These are phyloP conservation scores for Rhodamnia argentea DNA, from an alignment of 345 rosid species.

Conservation along the genomic window DNA sequence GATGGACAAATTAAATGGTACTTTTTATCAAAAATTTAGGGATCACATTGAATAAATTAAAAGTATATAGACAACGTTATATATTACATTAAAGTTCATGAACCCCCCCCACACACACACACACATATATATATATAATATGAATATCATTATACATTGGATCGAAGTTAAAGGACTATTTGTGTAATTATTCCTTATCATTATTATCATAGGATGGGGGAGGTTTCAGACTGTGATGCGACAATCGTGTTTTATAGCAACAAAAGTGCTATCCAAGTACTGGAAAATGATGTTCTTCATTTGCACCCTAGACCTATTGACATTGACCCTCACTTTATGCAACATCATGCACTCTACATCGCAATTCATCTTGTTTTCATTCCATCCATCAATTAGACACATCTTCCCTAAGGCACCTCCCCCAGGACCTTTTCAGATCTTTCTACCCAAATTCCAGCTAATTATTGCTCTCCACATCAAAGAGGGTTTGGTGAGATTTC, in stretches of 20 bases:
- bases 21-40: neutral
- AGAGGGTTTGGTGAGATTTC: neutral
- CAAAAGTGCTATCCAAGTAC: neutral
- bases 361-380: neutral
- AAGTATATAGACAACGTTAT: rapidly evolving
- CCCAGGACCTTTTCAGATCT: neutral
- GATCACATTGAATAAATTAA: no score
- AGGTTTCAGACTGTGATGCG: neutral
- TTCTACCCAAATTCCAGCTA: neutral
- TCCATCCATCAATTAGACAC: neutral
- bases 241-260: neutral
- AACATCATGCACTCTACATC: neutral
- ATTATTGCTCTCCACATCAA: neutral
- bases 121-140: no score
- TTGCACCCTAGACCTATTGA: neutral
- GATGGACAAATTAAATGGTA: no score
- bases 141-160: no score
- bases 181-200: no score
- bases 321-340: neutral
- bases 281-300: neutral
- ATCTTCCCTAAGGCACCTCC: neutral
- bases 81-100: no score
- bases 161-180: no score
- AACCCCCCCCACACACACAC: no score
- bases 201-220: neutral